These are phyloP conservation scores for Phytophthora ramorum DNA, from an alignment of 352 stramenopile species.

Conservation along the genomic window DNA sequence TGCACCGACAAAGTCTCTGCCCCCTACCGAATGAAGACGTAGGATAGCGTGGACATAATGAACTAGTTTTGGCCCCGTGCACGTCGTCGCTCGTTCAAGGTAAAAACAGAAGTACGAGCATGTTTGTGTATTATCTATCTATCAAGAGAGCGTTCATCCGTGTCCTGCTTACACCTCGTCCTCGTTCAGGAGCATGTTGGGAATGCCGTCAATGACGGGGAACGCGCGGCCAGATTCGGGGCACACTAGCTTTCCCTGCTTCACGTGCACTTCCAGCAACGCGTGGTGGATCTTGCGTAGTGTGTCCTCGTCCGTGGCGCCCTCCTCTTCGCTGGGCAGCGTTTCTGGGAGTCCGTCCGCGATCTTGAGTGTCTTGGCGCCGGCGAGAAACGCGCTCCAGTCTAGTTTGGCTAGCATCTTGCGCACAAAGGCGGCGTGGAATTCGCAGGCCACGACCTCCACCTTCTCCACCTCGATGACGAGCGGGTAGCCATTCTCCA, in stretches of 20 bases:
- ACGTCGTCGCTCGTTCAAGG: neutral
- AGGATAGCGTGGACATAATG: constrained; percentile 21
- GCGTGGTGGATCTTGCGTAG: constrained; percentile 91
- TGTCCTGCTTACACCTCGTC: constrained; percentile 81
- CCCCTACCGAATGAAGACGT: neutral
- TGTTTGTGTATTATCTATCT: constrained; percentile 41
- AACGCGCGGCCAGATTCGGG: constrained; percentile 97
- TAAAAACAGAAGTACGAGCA: constrained; percentile 5
- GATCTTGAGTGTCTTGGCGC: constrained; percentile 75
- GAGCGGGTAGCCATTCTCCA: constrained; percentile 93
- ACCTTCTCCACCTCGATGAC: constrained; percentile 84
- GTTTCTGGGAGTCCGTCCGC: constrained; percentile 73
- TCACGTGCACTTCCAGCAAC: constrained; percentile 95
- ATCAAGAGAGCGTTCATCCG: constrained; percentile 11
- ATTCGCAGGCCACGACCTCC: constrained; percentile 86
- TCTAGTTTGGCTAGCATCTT: constrained; percentile 93
- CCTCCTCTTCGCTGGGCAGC: constrained; percentile 47
- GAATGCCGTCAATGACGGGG: constrained; percentile 96
- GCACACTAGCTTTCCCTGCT: constrained; percentile 96
- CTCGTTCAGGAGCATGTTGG: constrained; percentile 97
- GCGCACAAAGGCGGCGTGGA: constrained; percentile 83
- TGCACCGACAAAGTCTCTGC: constrained; percentile 6
- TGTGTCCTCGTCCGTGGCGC: constrained; percentile 64
- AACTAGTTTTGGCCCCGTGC: constrained; percentile 32
- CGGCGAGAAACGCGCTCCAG: constrained; percentile 86